phyloP scores from a whole-genome alignment of 78 protist species.

The Isochrysis galbana region DNA sequence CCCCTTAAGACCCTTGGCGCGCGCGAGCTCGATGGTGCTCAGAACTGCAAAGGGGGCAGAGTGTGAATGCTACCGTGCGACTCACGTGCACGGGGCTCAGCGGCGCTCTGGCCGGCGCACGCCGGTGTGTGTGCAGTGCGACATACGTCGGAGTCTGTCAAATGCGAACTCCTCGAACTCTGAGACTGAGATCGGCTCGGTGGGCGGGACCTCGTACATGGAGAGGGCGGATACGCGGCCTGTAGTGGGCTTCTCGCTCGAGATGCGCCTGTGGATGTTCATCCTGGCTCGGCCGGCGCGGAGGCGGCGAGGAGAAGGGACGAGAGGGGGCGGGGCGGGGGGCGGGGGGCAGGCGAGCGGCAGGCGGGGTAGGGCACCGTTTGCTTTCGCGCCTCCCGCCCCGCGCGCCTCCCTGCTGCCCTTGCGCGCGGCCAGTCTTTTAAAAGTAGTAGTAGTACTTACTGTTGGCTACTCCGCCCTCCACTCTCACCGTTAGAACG shows the following conservation, averaged over 20 bases:
- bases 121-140: background rate
- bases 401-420: too few relatives aligned
- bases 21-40: background rate
- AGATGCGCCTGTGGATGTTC: too few relatives aligned
- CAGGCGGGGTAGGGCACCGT: too few relatives aligned
- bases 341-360: too few relatives aligned
- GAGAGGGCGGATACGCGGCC: background rate
- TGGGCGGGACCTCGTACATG: background rate
- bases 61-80: background rate
- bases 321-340: too few relatives aligned
- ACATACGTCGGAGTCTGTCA: background rate
- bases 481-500: too few relatives aligned
- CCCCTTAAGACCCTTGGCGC: background rate
- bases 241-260: background rate
- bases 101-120: background rate
- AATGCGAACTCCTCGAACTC: constrained; percentile 9
- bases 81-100: background rate
- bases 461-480: too few relatives aligned
- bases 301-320: too few relatives aligned
- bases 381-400: too few relatives aligned
- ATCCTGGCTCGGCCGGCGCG: too few relatives aligned
- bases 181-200: background rate
- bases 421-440: too few relatives aligned
- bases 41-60: background rate
- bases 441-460: too few relatives aligned